Evolutionary conservation across 164 flowering plant species (phyloP).

Genomic region (Magnolia officinalis): DNA sequence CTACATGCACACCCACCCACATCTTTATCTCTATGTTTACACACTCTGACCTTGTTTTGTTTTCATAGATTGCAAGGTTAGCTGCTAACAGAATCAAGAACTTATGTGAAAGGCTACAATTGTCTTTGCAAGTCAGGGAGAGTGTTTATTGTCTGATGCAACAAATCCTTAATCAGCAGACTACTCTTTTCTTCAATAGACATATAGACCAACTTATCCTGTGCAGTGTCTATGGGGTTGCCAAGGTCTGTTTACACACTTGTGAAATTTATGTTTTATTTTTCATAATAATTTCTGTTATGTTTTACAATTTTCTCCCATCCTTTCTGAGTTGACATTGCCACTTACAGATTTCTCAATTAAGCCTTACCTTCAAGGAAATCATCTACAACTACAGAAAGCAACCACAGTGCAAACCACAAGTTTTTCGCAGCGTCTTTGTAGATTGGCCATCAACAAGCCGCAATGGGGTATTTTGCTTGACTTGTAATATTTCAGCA

Average conservation of each 20-base stretch:
- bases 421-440: constrained; percentile 83
- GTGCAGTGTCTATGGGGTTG: constrained; percentile 87
- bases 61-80: constrained; percentile 65
- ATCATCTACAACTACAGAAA: constrained; percentile 81
- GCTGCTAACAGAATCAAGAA: constrained; percentile 97
- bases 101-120: constrained; percentile 88
- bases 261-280: neutral
- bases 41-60: neutral
- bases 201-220: constrained; percentile 97
- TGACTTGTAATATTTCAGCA: constrained; percentile 2
- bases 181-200: constrained; percentile 74
- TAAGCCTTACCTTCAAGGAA: constrained; percentile 76
- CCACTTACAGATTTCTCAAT: constrained; percentile 71
- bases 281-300: neutral
- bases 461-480: constrained; percentile 59
- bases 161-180: constrained; percentile 66
- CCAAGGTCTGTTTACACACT: constrained; percentile 59
- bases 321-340: constrained; percentile 5
- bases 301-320: too few species aligned
- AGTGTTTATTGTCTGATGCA: constrained; percentile 78
- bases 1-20: neutral
- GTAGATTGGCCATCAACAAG: constrained; percentile 69
- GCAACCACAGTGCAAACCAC: constrained; percentile 92
- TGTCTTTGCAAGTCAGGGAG: constrained; percentile 74
- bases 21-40: too few species aligned